A percentile compares a stretch with the other conserved stretches of the same genome.
Evolutionary conservation across 2,329 filamentous ascomycete species (phyloP).

Genomic region (Penicillium fuscoglaucum): DNA sequence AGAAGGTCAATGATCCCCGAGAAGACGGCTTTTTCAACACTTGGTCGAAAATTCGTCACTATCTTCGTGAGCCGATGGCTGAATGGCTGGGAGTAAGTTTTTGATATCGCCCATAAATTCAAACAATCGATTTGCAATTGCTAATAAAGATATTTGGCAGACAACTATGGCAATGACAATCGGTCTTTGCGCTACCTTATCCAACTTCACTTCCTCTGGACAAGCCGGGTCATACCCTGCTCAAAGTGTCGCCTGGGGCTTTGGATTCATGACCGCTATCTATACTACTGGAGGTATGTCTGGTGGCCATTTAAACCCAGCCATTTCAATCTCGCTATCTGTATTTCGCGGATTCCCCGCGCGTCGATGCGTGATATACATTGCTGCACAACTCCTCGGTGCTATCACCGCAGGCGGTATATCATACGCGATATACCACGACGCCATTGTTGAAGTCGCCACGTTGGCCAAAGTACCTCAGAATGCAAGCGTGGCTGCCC

Average conservation of each 20-base stretch:
- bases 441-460: conserved; percentile 32
- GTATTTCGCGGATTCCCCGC: conserved; percentile 40
- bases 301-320: conserved; percentile 52
- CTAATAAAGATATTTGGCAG: conserved; percentile 12
- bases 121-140: background rate
- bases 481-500: conserved; percentile 16
- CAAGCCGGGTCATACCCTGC: conserved; percentile 28
- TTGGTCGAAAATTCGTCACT: conserved; percentile 30
- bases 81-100: conserved; percentile 31
- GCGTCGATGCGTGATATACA: conserved; percentile 28
- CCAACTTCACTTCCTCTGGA: conserved; percentile 21
- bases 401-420: conserved; percentile 37
- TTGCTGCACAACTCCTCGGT: conserved; percentile 38
- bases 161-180: conserved; percentile 33
- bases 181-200: conserved; percentile 30
- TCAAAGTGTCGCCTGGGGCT: conserved; percentile 29
- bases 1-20: background rate
- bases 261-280: conserved; percentile 43
- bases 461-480: conserved; percentile 19
- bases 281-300: conserved; percentile 50
- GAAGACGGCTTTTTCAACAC: conserved; percentile 27
- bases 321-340: conserved; percentile 41
- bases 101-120: background rate
- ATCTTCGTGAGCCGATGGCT: conserved; percentile 31
- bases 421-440: conserved; percentile 39